These are phyloP conservation scores for Nannizzia gypsea DNA, from an alignment of 2,329 filamentous ascomycete species.

Conservation along the genomic window DNA sequence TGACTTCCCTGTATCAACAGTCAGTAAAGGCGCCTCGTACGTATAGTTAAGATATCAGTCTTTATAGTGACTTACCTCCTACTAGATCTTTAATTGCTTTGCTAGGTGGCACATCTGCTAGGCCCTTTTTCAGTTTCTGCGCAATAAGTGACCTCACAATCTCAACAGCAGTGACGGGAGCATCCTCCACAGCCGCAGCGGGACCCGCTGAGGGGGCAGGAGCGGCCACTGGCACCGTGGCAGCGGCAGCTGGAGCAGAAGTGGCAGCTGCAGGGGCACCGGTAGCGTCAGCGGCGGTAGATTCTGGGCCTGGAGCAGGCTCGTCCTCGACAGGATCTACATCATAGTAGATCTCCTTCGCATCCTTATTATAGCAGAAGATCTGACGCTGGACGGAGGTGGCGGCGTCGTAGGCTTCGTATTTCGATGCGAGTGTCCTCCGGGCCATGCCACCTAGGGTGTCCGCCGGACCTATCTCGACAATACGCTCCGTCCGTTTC, in stretches of 20 bases:
- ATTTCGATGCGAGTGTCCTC: slow-evolving; percentile 88
- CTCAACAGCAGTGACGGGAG: slow-evolving; percentile 76
- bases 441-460: slow-evolving; percentile 97
- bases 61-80: slow-evolving; percentile 54
- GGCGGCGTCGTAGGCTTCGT: slow-evolving; percentile 95
- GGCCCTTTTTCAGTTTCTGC: slow-evolving; percentile 93
- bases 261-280: slow-evolving; percentile 30
- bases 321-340: slow-evolving; percentile 92
- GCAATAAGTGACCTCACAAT: slow-evolving; percentile 81
- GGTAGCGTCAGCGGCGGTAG: slow-evolving; percentile 28
- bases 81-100: slow-evolving; percentile 99
- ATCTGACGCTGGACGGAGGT: slow-evolving; percentile 95
- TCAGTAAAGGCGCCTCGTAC: slow-evolving; percentile 7
- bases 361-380: slow-evolving; percentile 98
- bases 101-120: slow-evolving; percentile 76
- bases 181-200: slow-evolving; percentile 74
- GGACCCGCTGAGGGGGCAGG: slow-evolving; percentile 64
- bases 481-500: slow-evolving; percentile 90
- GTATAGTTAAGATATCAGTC: too few relatives aligned
- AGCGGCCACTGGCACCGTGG: slow-evolving; percentile 44
- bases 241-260: slow-evolving; percentile 43
- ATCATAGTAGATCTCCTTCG: slow-evolving; percentile 99
- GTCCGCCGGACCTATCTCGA: slow-evolving; percentile 93
- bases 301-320: slow-evolving; percentile 44
- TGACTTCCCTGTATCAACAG: slow-evolving; percentile 61